Base-by-base conservation (phyloP, 305 asterid species). In the Solanum hybrid region DNA sequence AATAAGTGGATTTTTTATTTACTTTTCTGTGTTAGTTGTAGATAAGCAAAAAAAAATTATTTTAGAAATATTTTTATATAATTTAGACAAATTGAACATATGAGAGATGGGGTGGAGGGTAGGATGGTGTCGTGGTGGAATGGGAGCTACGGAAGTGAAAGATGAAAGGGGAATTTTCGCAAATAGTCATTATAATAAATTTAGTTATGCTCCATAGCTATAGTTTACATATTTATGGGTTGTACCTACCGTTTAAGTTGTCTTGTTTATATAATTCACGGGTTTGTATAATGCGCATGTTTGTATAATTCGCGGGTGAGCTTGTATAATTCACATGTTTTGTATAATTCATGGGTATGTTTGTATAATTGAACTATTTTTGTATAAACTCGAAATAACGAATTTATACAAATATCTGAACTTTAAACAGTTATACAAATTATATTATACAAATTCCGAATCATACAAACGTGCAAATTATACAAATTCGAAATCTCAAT, bases 181-280 rank as follows among this genome's bases (percentile, higher is more conserved):
- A 16, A 51, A 51, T 51, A 51, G 9, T 0, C 4, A 51, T 51
- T 51, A 51, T 16, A 51, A 51, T 51, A 51, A 51, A 51, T 0
- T 16, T 51, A 51, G 5, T 16, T 17, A 51, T 16, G 64, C 0
- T 0, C 0, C 8, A 51, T 51, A 51, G 0, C 4, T 14, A 51
- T 51, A 51, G 64, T 51, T 51, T 16, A 2, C 66, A 51, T 51
- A 51, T 51, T 51, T 51, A 51, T 0, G 8, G 0, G n/a, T 0
- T 51, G 66, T 51, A 51, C 0, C 4, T 51, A 51, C 22, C 0
- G 0, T 51, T 51, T 51, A 51, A 51, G 9, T 0, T 16, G 0
- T 0, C n/a, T 51, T 0, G 4, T 51, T 51, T 17, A 0, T 51
- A 51, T 51, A 51, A 16, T 51, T 13, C 16, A 1, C 2, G 5